phyloP scores from a whole-genome alignment of 2,329 filamentous ascomycete species.

The Camillea tinctor region DNA sequence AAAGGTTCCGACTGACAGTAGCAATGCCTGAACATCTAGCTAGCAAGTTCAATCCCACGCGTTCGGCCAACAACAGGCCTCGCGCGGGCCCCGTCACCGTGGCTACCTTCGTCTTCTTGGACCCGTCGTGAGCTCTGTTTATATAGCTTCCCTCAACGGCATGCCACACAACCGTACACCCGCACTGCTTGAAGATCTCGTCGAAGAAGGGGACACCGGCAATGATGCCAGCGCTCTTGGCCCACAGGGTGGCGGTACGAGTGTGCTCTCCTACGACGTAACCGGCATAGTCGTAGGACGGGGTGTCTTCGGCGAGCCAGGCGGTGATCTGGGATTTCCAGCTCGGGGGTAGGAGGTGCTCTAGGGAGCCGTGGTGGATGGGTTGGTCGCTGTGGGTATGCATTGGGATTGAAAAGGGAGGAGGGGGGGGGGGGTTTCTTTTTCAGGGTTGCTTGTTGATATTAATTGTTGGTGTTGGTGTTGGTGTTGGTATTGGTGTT shows the following conservation, averaged over 20 bases:
- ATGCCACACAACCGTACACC: conserved; percentile 91
- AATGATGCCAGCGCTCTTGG: conserved; percentile 73
- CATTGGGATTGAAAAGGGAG: conserved; percentile 12
- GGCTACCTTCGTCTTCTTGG: conserved; percentile 63
- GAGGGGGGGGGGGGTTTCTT: conserved; percentile 12
- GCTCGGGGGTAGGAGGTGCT: conserved; percentile 76
- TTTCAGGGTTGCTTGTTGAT: conserved; percentile 1
- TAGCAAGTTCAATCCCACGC: conserved; percentile 87
- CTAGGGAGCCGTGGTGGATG: conserved; percentile 44
- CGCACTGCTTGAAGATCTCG: conserved; percentile 86
- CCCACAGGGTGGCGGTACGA: conserved; percentile 65
- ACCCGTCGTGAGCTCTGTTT: conserved; percentile 53
- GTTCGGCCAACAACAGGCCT: conserved; percentile 80
- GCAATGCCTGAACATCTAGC: conserved; percentile 91
- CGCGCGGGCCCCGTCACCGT: conserved; percentile 83
- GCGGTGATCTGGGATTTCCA: conserved; percentile 78
- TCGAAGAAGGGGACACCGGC: conserved; percentile 94
- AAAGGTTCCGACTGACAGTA: conserved; percentile 59
- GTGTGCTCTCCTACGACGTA: conserved; percentile 82
- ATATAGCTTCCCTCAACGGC: conserved; percentile 71
- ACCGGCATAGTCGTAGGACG: conserved; percentile 94
- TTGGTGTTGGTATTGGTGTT: not conserved
- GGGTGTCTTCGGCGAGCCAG: conserved; percentile 96
- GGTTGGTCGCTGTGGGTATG: conserved; percentile 25
- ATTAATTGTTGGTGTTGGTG: not conserved